Conservation (phyloP, 169 alveolate genomes). For the Neospora caninum region DNA sequence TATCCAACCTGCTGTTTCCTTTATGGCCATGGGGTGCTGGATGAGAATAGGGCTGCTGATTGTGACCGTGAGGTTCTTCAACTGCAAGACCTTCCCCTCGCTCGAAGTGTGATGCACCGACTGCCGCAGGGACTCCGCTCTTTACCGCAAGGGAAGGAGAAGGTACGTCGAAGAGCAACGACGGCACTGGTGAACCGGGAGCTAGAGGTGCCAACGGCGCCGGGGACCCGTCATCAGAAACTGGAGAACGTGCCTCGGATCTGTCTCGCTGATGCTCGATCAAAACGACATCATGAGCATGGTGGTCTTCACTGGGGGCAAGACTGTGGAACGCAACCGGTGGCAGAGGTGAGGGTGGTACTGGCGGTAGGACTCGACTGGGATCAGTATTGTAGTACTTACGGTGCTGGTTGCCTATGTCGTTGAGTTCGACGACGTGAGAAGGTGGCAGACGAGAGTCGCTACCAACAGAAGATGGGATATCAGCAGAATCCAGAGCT, state of each 20-base stretch:
- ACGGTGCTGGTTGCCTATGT: conserved; percentile 5
- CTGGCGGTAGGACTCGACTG: not conserved
- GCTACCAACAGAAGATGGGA: not conserved
- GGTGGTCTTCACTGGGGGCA: not conserved
- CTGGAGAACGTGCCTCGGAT: not conserved
- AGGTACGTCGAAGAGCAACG: not conserved
- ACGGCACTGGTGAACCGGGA: conserved; percentile 34
- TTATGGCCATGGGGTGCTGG: not conserved
- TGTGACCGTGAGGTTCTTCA: not conserved
- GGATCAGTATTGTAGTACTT: not conserved
- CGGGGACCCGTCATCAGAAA: not conserved
- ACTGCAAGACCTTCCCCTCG: not conserved
- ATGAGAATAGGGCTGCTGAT: not conserved
- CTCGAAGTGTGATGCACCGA: not conserved
- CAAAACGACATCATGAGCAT: not conserved
- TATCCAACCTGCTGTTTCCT: not conserved
- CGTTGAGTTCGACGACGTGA: not conserved
- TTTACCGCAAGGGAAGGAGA: not conserved
- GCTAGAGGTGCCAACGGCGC: not conserved
- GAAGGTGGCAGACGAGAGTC: conserved; percentile 7
- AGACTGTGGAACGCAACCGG: not conserved
- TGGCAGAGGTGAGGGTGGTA: not conserved
- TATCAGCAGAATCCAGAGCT: not conserved
- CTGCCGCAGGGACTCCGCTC: not conserved
- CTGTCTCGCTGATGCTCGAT: not conserved